Evolutionary conservation across 305 asterid species (phyloP).

Genomic region (Fraxinus greggii): DNA sequence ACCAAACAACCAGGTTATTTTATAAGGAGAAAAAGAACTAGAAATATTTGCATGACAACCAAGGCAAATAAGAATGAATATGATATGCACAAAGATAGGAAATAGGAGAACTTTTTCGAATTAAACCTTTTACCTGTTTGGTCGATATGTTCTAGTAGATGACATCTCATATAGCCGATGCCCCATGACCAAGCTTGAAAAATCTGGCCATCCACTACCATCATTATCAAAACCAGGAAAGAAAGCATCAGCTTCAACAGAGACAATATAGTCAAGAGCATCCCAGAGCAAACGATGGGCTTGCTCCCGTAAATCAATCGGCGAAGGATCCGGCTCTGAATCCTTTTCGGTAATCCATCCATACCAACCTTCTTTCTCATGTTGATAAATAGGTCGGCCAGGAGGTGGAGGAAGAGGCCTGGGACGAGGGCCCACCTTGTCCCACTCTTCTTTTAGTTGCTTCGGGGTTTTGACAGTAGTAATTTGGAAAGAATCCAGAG

Average conservation of each 20-base stretch:
- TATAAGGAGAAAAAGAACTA: background rate
- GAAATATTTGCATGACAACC: background rate
- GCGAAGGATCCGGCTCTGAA: conserved; percentile 73
- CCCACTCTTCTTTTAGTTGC: conserved; percentile 81
- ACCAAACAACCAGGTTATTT: background rate
- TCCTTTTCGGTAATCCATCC: conserved; percentile 94
- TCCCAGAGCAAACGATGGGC: conserved; percentile 92
- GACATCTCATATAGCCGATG: conserved; percentile 81
- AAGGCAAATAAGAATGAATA: background rate
- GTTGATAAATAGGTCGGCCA: conserved; percentile 83
- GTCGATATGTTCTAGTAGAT: conserved; percentile 80
- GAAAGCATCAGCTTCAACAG: conserved; percentile 85
- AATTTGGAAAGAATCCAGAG: conserved; percentile 43
- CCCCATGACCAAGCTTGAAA: conserved; percentile 88
- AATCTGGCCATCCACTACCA: conserved; percentile 85
- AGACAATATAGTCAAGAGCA: conserved; percentile 88
- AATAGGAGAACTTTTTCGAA: background rate
- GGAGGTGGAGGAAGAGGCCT: conserved; percentile 99
- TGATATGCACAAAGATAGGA: background rate
- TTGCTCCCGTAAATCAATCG: conserved; percentile 67
- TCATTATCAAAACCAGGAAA: conserved; percentile 89
- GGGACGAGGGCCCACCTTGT: conserved; percentile 94
- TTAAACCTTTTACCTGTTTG: conserved; percentile 60
- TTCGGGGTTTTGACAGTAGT: conserved; percentile 57
- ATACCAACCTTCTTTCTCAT: conserved; percentile 96